phyloP scores from a whole-genome alignment of 169 alveolate species.

The Plasmodium coatneyi region DNA sequence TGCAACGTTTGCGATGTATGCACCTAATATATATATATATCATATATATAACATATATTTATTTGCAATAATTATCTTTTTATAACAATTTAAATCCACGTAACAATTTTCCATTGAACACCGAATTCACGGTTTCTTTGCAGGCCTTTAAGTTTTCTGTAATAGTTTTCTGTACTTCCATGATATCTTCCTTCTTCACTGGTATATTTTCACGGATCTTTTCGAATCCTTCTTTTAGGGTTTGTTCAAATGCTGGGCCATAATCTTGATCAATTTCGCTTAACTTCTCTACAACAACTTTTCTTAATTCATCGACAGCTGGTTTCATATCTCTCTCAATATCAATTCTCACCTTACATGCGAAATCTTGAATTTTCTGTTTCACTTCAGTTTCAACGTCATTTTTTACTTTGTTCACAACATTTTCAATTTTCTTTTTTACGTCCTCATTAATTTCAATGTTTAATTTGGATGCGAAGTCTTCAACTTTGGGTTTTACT shows the following conservation, averaged over 20 bases:
- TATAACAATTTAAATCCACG: constrained; percentile 26
- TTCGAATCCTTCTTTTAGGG: neutral
- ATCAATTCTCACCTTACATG: neutral
- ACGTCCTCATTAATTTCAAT: constrained; percentile 4
- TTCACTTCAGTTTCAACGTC: neutral
- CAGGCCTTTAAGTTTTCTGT: constrained; percentile 1
- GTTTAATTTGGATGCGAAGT: neutral
- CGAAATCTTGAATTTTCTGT: neutral
- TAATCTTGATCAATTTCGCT: constrained; percentile 1
- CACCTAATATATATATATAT: neutral
- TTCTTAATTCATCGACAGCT: constrained; percentile 23
- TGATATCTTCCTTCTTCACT: neutral
- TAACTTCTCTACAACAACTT: neutral
- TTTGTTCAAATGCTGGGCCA: neutral
- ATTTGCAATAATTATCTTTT: neutral
- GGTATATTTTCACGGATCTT: constrained; percentile 9
- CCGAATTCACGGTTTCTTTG: neutral
- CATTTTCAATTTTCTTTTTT: neutral
- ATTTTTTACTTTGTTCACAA: neutral
- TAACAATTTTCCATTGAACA: neutral
- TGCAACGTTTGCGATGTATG: neutral
- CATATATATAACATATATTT: neutral
- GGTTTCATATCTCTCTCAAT: constrained; percentile 23
- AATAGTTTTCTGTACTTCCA: constrained; percentile 5
- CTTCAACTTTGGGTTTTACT: neutral